Conservation (phyloP, 1,139 yeast species). For the Kurtzmaniella quercitrusa region DNA sequence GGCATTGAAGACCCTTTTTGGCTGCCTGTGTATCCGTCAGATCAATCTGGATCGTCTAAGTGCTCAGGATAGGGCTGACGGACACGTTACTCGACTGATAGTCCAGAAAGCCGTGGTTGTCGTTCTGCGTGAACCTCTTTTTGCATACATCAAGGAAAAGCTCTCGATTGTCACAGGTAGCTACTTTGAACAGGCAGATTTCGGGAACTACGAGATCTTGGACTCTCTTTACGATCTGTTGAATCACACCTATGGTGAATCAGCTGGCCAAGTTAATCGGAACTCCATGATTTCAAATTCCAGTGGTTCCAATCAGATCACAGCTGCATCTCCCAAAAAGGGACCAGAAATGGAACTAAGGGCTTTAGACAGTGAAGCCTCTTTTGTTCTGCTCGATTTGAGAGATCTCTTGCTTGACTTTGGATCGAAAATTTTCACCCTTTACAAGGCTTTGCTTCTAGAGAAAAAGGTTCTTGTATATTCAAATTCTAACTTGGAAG, state of each 20-base stretch:
- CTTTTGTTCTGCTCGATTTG: conserved; percentile 71
- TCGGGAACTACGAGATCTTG: conserved; percentile 64
- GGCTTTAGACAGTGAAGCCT: conserved; percentile 28
- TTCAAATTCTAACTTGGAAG: conserved; percentile 75
- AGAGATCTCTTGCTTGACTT: conserved; percentile 61
- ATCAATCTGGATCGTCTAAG: conserved; percentile 53
- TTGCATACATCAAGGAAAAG: conserved; percentile 84
- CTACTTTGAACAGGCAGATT: conserved; percentile 76
- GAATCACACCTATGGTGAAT: conserved; percentile 1
- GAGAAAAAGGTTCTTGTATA: conserved; percentile 68
- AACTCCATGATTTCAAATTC: not conserved
- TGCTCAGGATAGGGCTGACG: conserved; percentile 39
- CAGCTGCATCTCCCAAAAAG: conserved; percentile 1
- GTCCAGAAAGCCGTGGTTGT: conserved; percentile 92
- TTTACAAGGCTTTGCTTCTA: conserved; percentile 72
- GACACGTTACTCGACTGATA: conserved; percentile 67
- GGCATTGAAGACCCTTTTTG: conserved; percentile 81
- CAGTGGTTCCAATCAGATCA: not conserved
- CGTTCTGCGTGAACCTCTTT: conserved; percentile 75
- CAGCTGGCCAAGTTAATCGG: not conserved
- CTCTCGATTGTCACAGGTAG: conserved; percentile 85
- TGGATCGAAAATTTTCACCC: conserved; percentile 55
- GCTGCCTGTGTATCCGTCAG: conserved; percentile 90
- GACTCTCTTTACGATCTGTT: conserved; percentile 73
- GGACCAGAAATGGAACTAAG: conserved; percentile 9